These are phyloP conservation scores for Cylindricascospora bacillispora DNA, from an alignment of 1,139 yeast species.

Conservation along the genomic window DNA sequence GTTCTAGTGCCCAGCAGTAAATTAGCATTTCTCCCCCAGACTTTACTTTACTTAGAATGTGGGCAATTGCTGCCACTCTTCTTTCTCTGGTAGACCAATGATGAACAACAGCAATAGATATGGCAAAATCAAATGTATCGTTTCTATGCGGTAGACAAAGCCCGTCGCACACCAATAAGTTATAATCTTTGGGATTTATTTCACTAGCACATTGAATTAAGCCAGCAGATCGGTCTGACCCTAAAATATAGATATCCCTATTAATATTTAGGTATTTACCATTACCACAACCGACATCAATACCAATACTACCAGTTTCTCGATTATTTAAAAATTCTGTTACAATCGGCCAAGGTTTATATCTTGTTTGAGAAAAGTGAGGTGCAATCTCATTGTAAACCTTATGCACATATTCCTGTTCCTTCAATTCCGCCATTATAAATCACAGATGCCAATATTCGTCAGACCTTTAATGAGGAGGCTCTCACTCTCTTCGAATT, in stretches of 20 bases:
- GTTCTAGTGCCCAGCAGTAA: constrained; percentile 96
- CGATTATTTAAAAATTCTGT: constrained; percentile 44
- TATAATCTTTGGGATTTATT: constrained; percentile 29
- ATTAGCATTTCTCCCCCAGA: constrained; percentile 58
- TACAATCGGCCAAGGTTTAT: constrained; percentile 97
- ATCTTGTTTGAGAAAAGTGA: constrained; percentile 86
- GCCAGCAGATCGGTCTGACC: constrained; percentile 76
- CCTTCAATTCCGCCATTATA: constrained; percentile 43
- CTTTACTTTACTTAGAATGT: constrained; percentile 48
- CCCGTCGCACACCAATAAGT: constrained; percentile 66
- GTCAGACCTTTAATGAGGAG: too few species aligned
- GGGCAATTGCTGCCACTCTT: constrained; percentile 58
- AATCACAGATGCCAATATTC: constrained; percentile 10
- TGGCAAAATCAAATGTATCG: constrained; percentile 68
- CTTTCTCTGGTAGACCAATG: constrained; percentile 83
- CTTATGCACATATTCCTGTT: constrained; percentile 68
- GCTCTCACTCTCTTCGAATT: too few species aligned
- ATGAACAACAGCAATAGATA: constrained; percentile 91
- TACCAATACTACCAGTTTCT: constrained; percentile 36
- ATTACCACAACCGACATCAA: constrained; percentile 91
- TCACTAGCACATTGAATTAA: constrained; percentile 57
- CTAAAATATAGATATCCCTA: constrained; percentile 52
- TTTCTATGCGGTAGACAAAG: constrained; percentile 53
- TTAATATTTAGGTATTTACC: constrained; percentile 80
- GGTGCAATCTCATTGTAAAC: constrained; percentile 87